Conservation (phyloP, 495 filamentous ascomycete genomes). For the Aspergillus mulundensis region DNA sequence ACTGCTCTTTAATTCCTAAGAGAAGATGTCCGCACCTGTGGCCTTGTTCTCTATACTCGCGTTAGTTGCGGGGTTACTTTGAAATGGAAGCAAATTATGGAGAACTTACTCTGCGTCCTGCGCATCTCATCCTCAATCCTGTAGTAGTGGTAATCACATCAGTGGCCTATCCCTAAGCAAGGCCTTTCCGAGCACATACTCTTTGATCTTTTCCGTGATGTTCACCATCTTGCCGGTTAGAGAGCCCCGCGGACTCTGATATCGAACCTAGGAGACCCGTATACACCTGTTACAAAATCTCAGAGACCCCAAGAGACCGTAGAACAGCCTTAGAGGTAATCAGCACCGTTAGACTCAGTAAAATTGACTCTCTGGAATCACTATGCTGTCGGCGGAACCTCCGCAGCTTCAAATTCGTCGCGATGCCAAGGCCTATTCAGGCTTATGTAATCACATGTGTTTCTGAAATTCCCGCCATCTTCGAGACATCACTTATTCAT, state of each 20-base stretch:
- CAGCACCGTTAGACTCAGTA: neutral
- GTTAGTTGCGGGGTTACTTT: conserved; percentile 32
- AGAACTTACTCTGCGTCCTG: conserved; percentile 81
- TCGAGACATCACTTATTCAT: neutral
- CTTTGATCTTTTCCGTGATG: conserved; percentile 99
- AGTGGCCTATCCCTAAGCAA: conserved; percentile 1
- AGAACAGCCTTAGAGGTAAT: neutral
- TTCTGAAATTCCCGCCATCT: conserved; percentile 3
- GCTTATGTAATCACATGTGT: conserved; percentile 22
- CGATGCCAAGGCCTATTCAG: conserved; percentile 22
- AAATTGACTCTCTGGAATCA: neutral
- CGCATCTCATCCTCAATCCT: conserved; percentile 99
- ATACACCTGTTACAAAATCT: neutral
- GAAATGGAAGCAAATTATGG: conserved; percentile 8
- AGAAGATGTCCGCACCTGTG: conserved; percentile 62
- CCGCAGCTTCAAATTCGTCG: conserved; percentile 19
- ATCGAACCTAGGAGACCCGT: neutral
- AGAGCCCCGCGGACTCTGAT: conserved; percentile 28
- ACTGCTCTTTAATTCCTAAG: neutral
- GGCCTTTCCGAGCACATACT: conserved; percentile 50
- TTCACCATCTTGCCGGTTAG: conserved; percentile 83
- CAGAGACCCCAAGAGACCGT: neutral
- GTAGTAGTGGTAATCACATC: conserved; percentile 15
- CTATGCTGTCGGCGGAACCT: conserved; percentile 1
- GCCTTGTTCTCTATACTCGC: conserved; percentile 88